Conservation (phyloP, 129 eudicot species). For the Flaveria trinervia region DNA sequence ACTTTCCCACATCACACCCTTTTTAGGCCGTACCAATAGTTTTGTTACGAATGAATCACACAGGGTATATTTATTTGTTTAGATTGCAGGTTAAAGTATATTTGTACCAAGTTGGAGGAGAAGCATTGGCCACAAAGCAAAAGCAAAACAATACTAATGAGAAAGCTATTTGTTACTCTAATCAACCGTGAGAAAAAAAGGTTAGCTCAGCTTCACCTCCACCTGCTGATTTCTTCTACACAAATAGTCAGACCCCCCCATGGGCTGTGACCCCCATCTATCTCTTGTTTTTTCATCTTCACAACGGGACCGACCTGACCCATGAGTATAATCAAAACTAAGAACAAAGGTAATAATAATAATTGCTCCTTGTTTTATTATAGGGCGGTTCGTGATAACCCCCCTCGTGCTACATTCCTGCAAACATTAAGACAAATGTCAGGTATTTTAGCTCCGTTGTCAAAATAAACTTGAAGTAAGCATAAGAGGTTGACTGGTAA, state of each 20-base stretch:
- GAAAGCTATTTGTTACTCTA: constrained; percentile 8
- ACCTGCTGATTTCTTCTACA: constrained; percentile 30
- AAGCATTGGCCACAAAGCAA: constrained; percentile 11
- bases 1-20: no score
- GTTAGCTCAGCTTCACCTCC: constrained; percentile 37
- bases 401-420: constrained; percentile 70
- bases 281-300: background rate
- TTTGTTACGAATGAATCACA: no score
- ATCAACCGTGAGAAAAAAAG: constrained; percentile 29
- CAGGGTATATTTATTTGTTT: background rate
- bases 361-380: constrained; percentile 34
- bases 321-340: constrained; percentile 20
- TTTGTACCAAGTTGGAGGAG: background rate
- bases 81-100: background rate
- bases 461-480: background rate
- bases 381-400: constrained; percentile 62
- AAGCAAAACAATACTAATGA: constrained; percentile 31
- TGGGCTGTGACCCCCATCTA: background rate
- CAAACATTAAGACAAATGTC: constrained; percentile 18
- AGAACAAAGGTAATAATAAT: constrained; percentile 13
- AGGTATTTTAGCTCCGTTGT: background rate
- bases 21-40: no score
- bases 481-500: background rate
- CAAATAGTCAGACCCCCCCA: constrained; percentile 29
- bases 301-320: background rate